These are phyloP conservation scores for Pleurotus ostreatus DNA, from an alignment of 768 basidiomycete species.

Conservation along the genomic window DNA sequence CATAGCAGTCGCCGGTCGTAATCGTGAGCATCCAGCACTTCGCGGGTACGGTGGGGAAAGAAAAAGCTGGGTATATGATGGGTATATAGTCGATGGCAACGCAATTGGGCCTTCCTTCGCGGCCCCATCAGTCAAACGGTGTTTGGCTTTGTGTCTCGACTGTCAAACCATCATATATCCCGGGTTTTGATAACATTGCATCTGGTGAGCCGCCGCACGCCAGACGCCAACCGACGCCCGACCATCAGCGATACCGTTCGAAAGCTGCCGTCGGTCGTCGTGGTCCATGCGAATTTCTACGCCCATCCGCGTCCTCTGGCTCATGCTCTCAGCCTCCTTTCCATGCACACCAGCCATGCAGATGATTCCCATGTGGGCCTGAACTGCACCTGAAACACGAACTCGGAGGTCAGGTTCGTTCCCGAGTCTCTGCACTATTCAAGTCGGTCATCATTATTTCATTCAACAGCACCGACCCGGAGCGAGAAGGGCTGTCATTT, in stretches of 20 bases:
- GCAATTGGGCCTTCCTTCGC: neutral
- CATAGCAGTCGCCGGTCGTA: slow-evolving; percentile 22
- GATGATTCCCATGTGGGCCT: slow-evolving; percentile 4
- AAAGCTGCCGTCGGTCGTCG: neutral
- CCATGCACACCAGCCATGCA: neutral
- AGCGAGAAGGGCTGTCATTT: too few relatives aligned
- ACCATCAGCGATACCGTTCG: neutral
- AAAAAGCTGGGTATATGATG: slow-evolving; percentile 7
- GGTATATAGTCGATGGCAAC: slow-evolving; percentile 6
- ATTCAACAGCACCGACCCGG: too few relatives aligned
- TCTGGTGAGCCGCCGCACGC: neutral
- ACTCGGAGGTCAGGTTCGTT: neutral
- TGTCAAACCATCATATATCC: slow-evolving; percentile 6
- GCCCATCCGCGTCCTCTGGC: neutral
- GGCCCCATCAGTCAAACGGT: slow-evolving; percentile 5
- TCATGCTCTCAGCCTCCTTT: neutral
- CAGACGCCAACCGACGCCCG: neutral
- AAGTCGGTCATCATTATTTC: too few relatives aligned
- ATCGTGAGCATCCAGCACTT: slow-evolving; percentile 1
- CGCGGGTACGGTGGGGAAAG: neutral
- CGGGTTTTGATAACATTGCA: slow-evolving; percentile 4
- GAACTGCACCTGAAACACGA: slow-evolving; percentile 5
- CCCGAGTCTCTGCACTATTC: neutral
- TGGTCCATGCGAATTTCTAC: neutral
- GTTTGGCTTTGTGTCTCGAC: slow-evolving; percentile 7